A percentile compares a stretch with the other conserved stretches of the same genome.
Evolutionary conservation across 768 basidiomycete species (phyloP).

Genomic region (Mycena crocata): DNA sequence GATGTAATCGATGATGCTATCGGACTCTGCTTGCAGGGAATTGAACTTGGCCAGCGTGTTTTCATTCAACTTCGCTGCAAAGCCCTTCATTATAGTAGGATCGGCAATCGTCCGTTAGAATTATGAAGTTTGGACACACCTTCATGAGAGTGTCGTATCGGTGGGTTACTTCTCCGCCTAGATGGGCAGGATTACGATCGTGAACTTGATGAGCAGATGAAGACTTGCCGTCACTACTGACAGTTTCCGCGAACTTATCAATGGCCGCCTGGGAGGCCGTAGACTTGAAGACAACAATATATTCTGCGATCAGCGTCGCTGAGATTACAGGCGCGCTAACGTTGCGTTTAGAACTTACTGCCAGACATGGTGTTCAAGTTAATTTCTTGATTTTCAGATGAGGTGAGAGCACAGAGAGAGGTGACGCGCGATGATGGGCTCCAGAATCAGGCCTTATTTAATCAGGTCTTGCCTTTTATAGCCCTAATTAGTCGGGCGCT

Average conservation of each 20-base stretch:
- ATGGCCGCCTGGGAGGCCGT: conserved; percentile 53
- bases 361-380: conserved; percentile 21
- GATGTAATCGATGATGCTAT: conserved; percentile 37
- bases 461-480: no score
- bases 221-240: conserved; percentile 49
- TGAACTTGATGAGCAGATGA: conserved; percentile 25
- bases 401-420: no score
- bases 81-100: conserved; percentile 47
- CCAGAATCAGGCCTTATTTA: no score
- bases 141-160: conserved; percentile 53
- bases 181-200: neutral
- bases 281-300: conserved; percentile 69
- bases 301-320: conserved; percentile 47
- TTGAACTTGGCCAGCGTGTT: conserved; percentile 45
- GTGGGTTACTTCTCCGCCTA: conserved; percentile 59
- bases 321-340: neutral
- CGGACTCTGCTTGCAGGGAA: conserved; percentile 26
- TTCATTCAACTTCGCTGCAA: conserved; percentile 54
- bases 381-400: no score
- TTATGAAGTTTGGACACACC: conserved; percentile 35
- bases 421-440: no score
- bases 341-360: conserved; percentile 16
- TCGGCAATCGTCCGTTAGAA: neutral
- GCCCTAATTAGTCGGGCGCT: no score
- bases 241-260: conserved; percentile 51